Base-by-base conservation (phyloP, 768 basidiomycete genomes). In the Grammothele lineata region DNA sequence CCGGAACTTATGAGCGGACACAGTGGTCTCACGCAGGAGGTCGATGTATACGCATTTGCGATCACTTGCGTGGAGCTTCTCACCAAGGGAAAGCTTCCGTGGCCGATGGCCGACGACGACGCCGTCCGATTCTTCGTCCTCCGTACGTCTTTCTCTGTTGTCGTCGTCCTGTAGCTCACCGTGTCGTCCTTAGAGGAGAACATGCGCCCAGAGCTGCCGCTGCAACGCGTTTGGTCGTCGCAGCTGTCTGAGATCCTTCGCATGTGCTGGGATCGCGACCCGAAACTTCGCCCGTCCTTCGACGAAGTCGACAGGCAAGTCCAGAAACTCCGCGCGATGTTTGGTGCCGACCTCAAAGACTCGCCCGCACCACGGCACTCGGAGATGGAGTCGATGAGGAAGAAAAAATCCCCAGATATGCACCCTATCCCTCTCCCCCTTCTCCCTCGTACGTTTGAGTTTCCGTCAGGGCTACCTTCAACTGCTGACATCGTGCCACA, bases 261-360 rank as follows among this genome's bases (percentile, higher is more conserved):
- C 10, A 34, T 57, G 3, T 83, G 81, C 53, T 90, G 87, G 86
- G 63, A 71, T 37, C 67, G 64, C 2, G 70, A 78, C 41, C 77
- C 83, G 1, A 54, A 58, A 6, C 48, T 56, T n/a, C 74, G 87
- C 0, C 78, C 80, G 3, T 49, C 70, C 0, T 89, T 88, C 56
- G 60, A 68, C 15, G 56, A 65, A 22, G 66, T 85, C 22, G 74
- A 75, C 2, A 51, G 58, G 5, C 71, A 70, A 12, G 54, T 86
- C 43, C 70, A 74, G 56, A 63, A 58, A 23, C 57, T 82, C 25
- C 70, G 76, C 38, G 70, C 64, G 34, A 66, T 57, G n/a, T 63
- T 59, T 18, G 74, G 70, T 2, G 57, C 61, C 19, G 62, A 62
- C 36, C 57, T 56, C 12, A 57, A 62, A 43, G 68, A 69, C 21